Evolutionary conservation across 2,329 filamentous ascomycete species (phyloP).

Genomic region (Lecanicillium sp.): DNA sequence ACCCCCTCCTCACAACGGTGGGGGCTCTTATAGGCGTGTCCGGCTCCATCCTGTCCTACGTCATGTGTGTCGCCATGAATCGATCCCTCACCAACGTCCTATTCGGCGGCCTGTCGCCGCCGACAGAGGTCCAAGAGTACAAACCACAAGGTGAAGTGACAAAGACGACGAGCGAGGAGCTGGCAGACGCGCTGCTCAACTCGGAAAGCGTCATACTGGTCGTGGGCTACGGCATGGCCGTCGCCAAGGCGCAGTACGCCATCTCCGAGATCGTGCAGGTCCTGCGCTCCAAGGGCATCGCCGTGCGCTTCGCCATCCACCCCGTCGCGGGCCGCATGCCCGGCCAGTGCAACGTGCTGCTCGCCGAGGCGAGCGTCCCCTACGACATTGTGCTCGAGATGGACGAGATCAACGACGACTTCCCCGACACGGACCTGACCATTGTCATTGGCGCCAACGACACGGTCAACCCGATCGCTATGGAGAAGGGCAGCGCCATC

Average conservation of each 20-base stretch:
- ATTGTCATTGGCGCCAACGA: slow-evolving; percentile 90
- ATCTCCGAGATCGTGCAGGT: slow-evolving; percentile 74
- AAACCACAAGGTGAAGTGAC: slow-evolving; percentile 77
- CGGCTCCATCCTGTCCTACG: slow-evolving; percentile 82
- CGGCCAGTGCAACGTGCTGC: slow-evolving; percentile 84
- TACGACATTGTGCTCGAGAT: slow-evolving; percentile 93
- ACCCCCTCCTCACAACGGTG: slow-evolving; percentile 76
- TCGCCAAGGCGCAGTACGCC: slow-evolving; percentile 88
- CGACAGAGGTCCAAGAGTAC: slow-evolving; percentile 52
- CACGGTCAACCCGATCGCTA: slow-evolving; percentile 83
- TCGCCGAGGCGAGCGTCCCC: slow-evolving; percentile 81
- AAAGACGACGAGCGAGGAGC: slow-evolving; percentile 73
- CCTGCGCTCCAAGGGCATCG: slow-evolving; percentile 68
- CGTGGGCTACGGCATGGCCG: slow-evolving; percentile 90
- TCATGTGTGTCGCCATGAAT: slow-evolving; percentile 88
- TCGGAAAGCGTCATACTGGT: slow-evolving; percentile 84
- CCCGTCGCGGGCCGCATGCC: slow-evolving; percentile 90
- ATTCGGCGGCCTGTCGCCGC: slow-evolving; percentile 61
- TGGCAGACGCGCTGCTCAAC: slow-evolving; percentile 66
- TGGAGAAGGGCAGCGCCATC: slow-evolving; percentile 77
- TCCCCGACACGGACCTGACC: slow-evolving; percentile 75
- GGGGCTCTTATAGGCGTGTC: slow-evolving; percentile 84
- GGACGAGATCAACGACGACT: slow-evolving; percentile 95
- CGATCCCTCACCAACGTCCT: slow-evolving; percentile 82
- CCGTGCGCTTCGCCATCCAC: slow-evolving; percentile 84